These are phyloP conservation scores for Rugonectria rugulosa DNA, from an alignment of 2,329 filamentous ascomycete species.

Conservation along the genomic window DNA sequence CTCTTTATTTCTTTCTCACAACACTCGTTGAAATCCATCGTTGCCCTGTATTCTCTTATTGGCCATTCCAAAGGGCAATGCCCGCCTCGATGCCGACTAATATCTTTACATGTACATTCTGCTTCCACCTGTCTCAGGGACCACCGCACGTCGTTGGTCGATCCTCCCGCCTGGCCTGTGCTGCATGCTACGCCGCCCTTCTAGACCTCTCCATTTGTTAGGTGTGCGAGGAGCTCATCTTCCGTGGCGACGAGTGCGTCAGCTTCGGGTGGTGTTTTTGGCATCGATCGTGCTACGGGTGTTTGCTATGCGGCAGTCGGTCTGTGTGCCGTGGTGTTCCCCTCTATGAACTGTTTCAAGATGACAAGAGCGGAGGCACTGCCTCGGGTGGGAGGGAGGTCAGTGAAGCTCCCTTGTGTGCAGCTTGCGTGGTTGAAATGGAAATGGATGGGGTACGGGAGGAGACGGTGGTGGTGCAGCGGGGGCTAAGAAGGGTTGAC, in stretches of 20 bases:
- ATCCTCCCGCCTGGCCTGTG: constrained; percentile 58
- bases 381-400: constrained; percentile 50
- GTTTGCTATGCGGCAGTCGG: constrained; percentile 58
- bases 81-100: constrained; percentile 13
- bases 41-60: background rate
- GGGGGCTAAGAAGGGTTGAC: constrained; percentile 53
- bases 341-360: constrained; percentile 45
- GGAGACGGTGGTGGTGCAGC: constrained; percentile 47
- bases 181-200: constrained; percentile 54
- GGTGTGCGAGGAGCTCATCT: constrained; percentile 64
- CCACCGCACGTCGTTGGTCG: constrained; percentile 53
- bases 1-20: background rate
- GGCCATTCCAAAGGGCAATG: constrained; percentile 15
- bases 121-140: constrained; percentile 52
- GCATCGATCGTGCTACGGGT: constrained; percentile 65
- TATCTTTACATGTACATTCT: constrained; percentile 64
- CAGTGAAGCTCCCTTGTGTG: constrained; percentile 57
- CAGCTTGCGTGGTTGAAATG: constrained; percentile 51
- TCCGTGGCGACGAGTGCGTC: constrained; percentile 61
- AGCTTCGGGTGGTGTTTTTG: constrained; percentile 69
- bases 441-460: constrained; percentile 46
- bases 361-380: constrained; percentile 7
- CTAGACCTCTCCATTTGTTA: constrained; percentile 64
- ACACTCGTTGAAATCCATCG: background rate
- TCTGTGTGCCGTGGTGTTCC: constrained; percentile 46